These are phyloP conservation scores for Halenospora varia DNA, from an alignment of 495 filamentous ascomycete genomes.

Conservation along the genomic window DNA sequence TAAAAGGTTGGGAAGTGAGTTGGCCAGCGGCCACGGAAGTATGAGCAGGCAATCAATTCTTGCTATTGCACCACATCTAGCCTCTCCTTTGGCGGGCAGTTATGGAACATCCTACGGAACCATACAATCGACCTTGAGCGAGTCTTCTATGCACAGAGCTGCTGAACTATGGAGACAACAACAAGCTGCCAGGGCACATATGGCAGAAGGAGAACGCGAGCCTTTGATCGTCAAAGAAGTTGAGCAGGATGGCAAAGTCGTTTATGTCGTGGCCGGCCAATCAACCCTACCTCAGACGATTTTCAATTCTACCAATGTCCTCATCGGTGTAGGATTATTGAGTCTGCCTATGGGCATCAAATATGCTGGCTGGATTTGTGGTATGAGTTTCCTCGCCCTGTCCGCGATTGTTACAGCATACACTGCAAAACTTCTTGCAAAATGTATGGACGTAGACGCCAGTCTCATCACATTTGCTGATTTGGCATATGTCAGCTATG, in stretches of 20 bases:
- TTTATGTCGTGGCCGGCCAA: slow-evolving; percentile 81
- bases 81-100: slow-evolving; percentile 62
- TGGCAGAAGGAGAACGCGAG: slow-evolving; percentile 61
- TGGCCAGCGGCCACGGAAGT: slow-evolving; percentile 29
- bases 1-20: slow-evolving; percentile 28
- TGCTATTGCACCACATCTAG: slow-evolving; percentile 56
- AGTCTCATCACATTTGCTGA: slow-evolving; percentile 84
- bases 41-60: slow-evolving; percentile 43
- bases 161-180: slow-evolving; percentile 70
- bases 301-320: slow-evolving; percentile 94
- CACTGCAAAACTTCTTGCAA: slow-evolving; percentile 81
- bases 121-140: slow-evolving; percentile 61
- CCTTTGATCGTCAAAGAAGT: slow-evolving; percentile 83
- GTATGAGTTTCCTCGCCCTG: slow-evolving; percentile 68
- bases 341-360: slow-evolving; percentile 86
- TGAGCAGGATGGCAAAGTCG: slow-evolving; percentile 81
- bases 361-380: slow-evolving; percentile 88
- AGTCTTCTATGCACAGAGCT: slow-evolving; percentile 66
- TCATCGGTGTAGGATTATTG: slow-evolving; percentile 87
- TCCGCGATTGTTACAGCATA: slow-evolving; percentile 75
- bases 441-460: slow-evolving; percentile 80
- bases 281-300: slow-evolving; percentile 93
- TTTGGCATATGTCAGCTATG: slow-evolving; percentile 88
- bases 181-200: slow-evolving; percentile 43
- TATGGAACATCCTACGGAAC: slow-evolving; percentile 77